Conservation (phyloP, 257 asterid species). For the Agastache rugosa region DNA sequence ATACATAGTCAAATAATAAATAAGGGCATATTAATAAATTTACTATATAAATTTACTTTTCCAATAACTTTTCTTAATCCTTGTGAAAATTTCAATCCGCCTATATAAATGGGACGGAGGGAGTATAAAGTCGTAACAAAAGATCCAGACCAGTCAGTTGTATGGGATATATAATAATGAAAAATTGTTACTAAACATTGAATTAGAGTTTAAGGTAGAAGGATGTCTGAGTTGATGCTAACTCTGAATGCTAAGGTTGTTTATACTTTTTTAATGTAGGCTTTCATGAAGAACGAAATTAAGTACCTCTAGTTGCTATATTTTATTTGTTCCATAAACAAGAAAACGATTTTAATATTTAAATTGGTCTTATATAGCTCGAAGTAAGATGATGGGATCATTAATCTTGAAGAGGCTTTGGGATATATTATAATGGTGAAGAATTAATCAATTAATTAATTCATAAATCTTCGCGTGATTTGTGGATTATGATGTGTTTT, state of each 20-base stretch:
- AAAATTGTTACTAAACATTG: neutral
- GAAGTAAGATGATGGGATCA: slow-evolving; percentile 17
- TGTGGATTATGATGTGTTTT: slow-evolving; percentile 20
- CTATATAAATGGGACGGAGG: too few species aligned
- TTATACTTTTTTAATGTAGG: neutral
- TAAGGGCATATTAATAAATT: too few species aligned
- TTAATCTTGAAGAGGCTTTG: neutral
- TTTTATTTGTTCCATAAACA: neutral
- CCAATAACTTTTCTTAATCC: too few species aligned
- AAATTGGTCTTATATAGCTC: neutral
- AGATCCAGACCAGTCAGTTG: neutral
- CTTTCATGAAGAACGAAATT: neutral
- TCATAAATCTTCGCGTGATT: slow-evolving; percentile 34
- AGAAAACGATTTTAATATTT: neutral
- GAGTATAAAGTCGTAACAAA: neutral
- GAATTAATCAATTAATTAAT: slow-evolving; percentile 21
- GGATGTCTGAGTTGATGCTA: slow-evolving; percentile 29
- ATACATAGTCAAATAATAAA: too few species aligned
- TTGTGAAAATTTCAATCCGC: too few species aligned
- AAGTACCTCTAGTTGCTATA: neutral
- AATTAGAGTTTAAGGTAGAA: neutral
- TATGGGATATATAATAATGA: too few species aligned
- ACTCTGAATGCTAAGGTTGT: neutral
- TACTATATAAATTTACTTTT: too few species aligned
- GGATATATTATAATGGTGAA: slow-evolving; percentile 16